Evolutionary conservation across 257 asterid species (phyloP).

Genomic region (Solanum pinnatisectum): DNA sequence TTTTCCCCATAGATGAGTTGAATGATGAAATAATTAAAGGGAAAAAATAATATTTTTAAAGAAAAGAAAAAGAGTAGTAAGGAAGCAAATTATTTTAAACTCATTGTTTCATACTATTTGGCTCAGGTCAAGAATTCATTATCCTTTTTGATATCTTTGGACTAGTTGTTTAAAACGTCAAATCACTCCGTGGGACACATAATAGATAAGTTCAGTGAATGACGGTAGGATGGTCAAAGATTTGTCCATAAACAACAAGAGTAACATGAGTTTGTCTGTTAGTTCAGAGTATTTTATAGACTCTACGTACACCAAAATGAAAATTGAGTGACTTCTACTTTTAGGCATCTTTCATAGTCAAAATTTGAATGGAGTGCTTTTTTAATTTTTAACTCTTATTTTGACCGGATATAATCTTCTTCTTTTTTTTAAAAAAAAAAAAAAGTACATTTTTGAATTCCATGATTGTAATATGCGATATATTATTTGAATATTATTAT

Average conservation of each 20-base stretch:
- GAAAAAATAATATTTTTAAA: not conserved
- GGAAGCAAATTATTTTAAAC: not conserved
- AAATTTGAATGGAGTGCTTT: not conserved
- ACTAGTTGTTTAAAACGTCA: not conserved
- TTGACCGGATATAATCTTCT: not conserved
- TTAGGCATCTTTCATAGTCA: not conserved
- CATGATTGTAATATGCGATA: not conserved
- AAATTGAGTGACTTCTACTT: not conserved
- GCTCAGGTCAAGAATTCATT: not conserved
- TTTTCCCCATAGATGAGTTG: not conserved
- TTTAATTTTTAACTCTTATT: not conserved
- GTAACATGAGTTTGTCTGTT: not conserved
- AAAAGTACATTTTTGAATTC: not conserved
- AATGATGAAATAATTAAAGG: not conserved
- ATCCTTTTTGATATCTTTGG: not conserved
- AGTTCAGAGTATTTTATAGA: not conserved
- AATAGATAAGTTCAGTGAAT: not conserved
- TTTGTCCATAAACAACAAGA: not conserved
- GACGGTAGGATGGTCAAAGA: not conserved
- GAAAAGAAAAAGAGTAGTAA: not conserved
- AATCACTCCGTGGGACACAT: not conserved
- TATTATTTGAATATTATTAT: not conserved
- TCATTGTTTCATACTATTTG: not conserved
- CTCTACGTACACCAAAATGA: not conserved
- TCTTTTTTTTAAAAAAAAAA: not conserved